Evolutionary conservation across 2,329 filamentous ascomycete species (phyloP), one percentile per base, ranked within the genome.

Genomic region (Aciculosporium take): DNA sequence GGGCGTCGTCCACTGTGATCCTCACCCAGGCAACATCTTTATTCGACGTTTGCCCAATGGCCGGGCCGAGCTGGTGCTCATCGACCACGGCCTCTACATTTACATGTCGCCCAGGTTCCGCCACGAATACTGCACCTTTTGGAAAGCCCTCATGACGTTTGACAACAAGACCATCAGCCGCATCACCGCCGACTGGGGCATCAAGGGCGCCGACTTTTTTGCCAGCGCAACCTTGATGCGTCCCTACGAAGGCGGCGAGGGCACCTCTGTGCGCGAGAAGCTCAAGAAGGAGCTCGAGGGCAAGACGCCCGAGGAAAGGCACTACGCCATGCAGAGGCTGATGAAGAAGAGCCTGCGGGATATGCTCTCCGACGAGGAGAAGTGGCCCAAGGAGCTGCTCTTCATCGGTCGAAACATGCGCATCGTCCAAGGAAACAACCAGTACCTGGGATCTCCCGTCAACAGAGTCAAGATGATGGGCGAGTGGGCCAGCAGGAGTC

Each of bases 21-120:
- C 91, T 8, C 91, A 98, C 56, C 91, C 91, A 1, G 89, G 89
- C 23, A 98, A 98, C 63, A 91, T 96, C 59, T 94, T 98, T 64
- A 81, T 96, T 55, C 82, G 91, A 7, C 81, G 91, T 7, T 69
- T 85, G 13, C 83, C 87, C 1, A 79, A 72, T 33, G 89, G 89
- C n/a, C 72, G 77, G 33, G 73, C 89, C 1, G 87, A 98, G 64
- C 72, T 98, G 24, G 89, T 96, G 1, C 78, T 98, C 28, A 94
- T 98, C 56, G 91, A 98, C 61, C 91, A 98, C 61, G 91, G 91
- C 0, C 76, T 98, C 5, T 98, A 98, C 64, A 85, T 96, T 42
- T 81, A 84, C 60, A 91, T 96, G 84, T 70, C 76, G 20, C 80
- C 83, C 1, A 67, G 76, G 45, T 94, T 96, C 65, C 76, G 87